Evolutionary conservation across 768 basidiomycete genomes (phyloP).

Genomic region (Boletus rubescentipes): DNA sequence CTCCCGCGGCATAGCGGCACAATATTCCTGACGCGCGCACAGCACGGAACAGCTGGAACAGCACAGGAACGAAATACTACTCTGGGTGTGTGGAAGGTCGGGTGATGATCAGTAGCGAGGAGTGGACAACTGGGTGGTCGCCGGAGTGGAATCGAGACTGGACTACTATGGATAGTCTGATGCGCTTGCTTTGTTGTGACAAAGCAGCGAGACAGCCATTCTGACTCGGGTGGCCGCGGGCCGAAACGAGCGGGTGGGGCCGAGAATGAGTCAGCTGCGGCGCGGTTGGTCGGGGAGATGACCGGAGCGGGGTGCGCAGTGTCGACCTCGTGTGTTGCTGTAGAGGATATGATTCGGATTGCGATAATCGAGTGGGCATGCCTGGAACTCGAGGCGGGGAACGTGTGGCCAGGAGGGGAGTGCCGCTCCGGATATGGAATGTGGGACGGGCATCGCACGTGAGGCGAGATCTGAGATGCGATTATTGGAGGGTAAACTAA

Average conservation of each 20-base stretch:
- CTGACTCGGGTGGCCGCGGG: conserved; percentile 2
- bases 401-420: conserved; percentile 23
- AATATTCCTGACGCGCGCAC: not conserved
- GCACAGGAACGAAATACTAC: conserved; percentile 7
- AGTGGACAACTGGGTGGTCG: no score
- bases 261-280: conserved; percentile 17
- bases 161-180: not conserved
- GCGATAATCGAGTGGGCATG: conserved; percentile 33
- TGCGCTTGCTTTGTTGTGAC: conserved; percentile 3
- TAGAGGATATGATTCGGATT: conserved; percentile 19
- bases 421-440: conserved; percentile 13
- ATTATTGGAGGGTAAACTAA: conserved; percentile 11
- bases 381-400: conserved; percentile 31
- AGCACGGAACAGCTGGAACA: conserved; percentile 13
- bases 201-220: conserved; percentile 17
- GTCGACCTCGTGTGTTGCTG: conserved; percentile 2
- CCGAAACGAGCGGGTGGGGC: conserved; percentile 4
- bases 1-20: not conserved
- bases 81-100: conserved; percentile 5
- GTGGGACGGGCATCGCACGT: conserved; percentile 22
- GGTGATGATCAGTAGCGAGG: conserved; percentile 15
- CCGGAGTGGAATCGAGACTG: not conserved
- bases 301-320: conserved; percentile 1
- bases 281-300: not conserved
- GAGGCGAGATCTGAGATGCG: conserved; percentile 33